Base-by-base conservation (phyloP, 176 grass and related monocot genomes). In the Raddia guianensis region DNA sequence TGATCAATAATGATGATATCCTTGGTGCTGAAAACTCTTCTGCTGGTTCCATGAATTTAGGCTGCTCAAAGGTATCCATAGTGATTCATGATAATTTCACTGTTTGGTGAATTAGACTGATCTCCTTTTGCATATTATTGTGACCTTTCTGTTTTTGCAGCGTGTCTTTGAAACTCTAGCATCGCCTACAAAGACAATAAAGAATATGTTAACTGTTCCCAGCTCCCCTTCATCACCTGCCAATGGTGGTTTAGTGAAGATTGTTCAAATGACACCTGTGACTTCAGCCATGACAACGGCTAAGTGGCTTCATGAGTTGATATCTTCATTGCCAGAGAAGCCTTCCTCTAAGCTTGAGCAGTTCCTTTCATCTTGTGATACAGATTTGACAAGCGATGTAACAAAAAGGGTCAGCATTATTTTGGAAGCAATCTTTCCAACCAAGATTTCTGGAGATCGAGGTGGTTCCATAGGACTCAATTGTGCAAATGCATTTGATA, bases 201-300 rank as follows among this genome's bases (percentile, higher is more conserved):
- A 85, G 67, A 91, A 75, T 50, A 92, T 87, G 79, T 71, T 87
- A 77, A 85, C 86, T 87, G 74, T 90, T 44, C 90, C 95, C 80
- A 80, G 49, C 84, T 93, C 92, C 43, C 93, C 93, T 92, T 83
- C 90, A 66, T 89, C 90, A 49, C 84, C 78, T 78, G 72, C 37
- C 68, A 89, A 63, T 75, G 78, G 61, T 87, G 81, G 80, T 82
- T 86, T 70, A 80, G 47, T 90, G 55, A 97, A 93, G 84, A 77
- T 87, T 68, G 50, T 85, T 82, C 90, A 85, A 67, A 88, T 97
- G 86, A 98, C 92, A 33, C 95, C 95, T 63, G 88, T 95, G 73
- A 95, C 87, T 66, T 89, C 92, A 54, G 95, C 95, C 21, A 98
- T 98, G 95, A 93, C 90, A 81, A 91, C 95, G 59, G 90, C 95